Evolutionary conservation across 2,329 filamentous ascomycete species (phyloP), one percentile per base, ranked within the genome.

Genomic region (Rosellinia necatrix): DNA sequence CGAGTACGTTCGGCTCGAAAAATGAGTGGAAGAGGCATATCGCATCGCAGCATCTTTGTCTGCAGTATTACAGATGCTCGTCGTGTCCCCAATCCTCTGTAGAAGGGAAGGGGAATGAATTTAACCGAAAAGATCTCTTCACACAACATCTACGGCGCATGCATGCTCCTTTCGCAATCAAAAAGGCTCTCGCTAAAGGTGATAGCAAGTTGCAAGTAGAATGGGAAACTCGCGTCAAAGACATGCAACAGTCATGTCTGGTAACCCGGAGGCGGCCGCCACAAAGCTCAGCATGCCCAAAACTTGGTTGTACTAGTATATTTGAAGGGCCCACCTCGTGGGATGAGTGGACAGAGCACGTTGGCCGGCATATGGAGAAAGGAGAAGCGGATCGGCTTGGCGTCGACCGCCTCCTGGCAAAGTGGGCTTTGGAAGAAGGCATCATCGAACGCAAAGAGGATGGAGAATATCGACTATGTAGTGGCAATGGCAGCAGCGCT

Each of bases 21-120:
- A 97, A 97, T 68, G 93, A 97, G 72, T 99, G 93, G 93, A 97
- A 97, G 73, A 85, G 93, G 3, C 94, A 99, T 69, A 91, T 97
- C 69, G 83, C 86, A 13, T 96, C 91, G 0, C 91, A 97, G 65
- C 94, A 99, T 74, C 81, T 99, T 19, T 87, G 85, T 62, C 70
- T 88, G 15, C 81, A 82, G 44, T 87, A 82, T 63, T 88, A 87
- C 64, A 80, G 85, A 17, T 88, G 85, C 61, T 87, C 85, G 0
- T 76, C 80, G 2, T 88, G 85, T 56, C 80, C 83, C 0, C 74
- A 76, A 58, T 75, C 70, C 53, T 74, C 73, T 1, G 68, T 71
- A 3, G 74, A 78, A 58, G 75, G 74, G 17, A 77, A 77, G 55
- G 74, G 75, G 1, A 77, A 78, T 59, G 85, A 88, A 71, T 97